Conservation (phyloP, 805 yeast genomes). For the Saccharomycopsis fodiens region DNA sequence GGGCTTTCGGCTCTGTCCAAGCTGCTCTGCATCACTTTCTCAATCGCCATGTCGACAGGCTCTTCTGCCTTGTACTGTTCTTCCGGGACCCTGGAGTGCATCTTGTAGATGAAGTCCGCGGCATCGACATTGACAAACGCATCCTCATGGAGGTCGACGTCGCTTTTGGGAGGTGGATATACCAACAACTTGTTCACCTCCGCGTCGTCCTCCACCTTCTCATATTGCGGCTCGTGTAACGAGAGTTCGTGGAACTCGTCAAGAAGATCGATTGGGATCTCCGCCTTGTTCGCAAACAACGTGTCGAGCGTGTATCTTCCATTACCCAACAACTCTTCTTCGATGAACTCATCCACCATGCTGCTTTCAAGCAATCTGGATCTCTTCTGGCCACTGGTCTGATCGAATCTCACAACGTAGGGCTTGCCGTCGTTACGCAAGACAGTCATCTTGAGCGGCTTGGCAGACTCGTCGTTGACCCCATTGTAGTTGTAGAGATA, state of each 20-base stretch:
- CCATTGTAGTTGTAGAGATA: conserved; percentile 15
- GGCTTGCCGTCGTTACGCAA: background rate
- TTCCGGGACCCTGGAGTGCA: background rate
- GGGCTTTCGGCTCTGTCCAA: background rate
- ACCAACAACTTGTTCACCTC: conserved; percentile 2
- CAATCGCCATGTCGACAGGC: background rate
- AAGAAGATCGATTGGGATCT: background rate
- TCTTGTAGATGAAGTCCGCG: background rate
- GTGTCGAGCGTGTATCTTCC: conserved; percentile 1
- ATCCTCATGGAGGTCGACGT: conserved; percentile 6
- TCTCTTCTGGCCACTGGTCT: background rate
- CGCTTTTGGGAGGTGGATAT: conserved; percentile 5
- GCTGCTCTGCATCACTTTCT: background rate
- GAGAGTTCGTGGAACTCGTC: conserved; percentile 4
- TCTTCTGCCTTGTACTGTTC: background rate
- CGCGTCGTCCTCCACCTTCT: background rate
- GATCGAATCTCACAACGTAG: background rate
- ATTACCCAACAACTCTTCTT: background rate
- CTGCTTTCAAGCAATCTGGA: conserved; percentile 12
- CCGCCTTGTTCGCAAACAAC: background rate
- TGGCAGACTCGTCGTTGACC: conserved; percentile 5
- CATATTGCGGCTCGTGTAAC: too few relatives aligned
- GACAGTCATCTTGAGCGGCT: conserved; percentile 12
- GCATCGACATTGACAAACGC: conserved; percentile 10
- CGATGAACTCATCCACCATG: conserved; percentile 2